These are phyloP conservation scores for Stemphylium lycopersici DNA, from an alignment of 2,329 filamentous ascomycete species.

Conservation along the genomic window DNA sequence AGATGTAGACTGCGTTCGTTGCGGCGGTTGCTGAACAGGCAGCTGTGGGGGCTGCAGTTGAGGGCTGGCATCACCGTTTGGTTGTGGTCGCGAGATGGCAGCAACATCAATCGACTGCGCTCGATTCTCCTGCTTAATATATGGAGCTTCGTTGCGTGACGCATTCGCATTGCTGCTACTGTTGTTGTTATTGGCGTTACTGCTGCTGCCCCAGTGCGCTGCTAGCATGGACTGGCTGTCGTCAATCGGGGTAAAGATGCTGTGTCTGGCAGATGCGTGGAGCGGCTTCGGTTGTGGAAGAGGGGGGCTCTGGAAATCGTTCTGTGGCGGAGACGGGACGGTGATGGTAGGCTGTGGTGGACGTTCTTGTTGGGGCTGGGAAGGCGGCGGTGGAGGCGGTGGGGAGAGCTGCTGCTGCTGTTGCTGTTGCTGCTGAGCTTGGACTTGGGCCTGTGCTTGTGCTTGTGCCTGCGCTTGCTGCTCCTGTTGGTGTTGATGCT, in stretches of 20 bases:
- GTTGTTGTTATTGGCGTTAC: slow-evolving; percentile 48
- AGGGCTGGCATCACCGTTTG: slow-evolving; percentile 35
- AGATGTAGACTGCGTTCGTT: slow-evolving; percentile 63
- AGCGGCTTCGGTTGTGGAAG: slow-evolving; percentile 69
- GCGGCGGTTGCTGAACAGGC: slow-evolving; percentile 47
- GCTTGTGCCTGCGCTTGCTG: slow-evolving; percentile 5
- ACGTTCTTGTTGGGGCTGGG: slow-evolving; percentile 70
- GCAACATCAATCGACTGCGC: slow-evolving; percentile 71
- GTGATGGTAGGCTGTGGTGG: slow-evolving; percentile 49
- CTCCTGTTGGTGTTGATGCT: slow-evolving; percentile 62
- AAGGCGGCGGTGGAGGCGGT: slow-evolving; percentile 74
- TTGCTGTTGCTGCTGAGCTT: slow-evolving; percentile 66
- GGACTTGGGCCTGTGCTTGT: slow-evolving; percentile 50
- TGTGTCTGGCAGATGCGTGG: slow-evolving; percentile 72
- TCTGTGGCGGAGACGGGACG: slow-evolving; percentile 58
- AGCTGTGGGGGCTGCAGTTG: slow-evolving; percentile 52
- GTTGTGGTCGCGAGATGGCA: slow-evolving; percentile 54
- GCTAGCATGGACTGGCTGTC: slow-evolving; percentile 87
- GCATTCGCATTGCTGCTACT: slow-evolving; percentile 54
- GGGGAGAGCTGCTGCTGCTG: slow-evolving; percentile 74
- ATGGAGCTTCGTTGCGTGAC: slow-evolving; percentile 51
- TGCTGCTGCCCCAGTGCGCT: slow-evolving; percentile 70
- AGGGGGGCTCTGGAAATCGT: slow-evolving; percentile 60
- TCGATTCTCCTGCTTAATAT: slow-evolving; percentile 56
- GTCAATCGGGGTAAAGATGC: slow-evolving; percentile 97